Evolutionary conservation across 345 rosid genomes (phyloP).

Genomic region (Hypericum perforatum): DNA sequence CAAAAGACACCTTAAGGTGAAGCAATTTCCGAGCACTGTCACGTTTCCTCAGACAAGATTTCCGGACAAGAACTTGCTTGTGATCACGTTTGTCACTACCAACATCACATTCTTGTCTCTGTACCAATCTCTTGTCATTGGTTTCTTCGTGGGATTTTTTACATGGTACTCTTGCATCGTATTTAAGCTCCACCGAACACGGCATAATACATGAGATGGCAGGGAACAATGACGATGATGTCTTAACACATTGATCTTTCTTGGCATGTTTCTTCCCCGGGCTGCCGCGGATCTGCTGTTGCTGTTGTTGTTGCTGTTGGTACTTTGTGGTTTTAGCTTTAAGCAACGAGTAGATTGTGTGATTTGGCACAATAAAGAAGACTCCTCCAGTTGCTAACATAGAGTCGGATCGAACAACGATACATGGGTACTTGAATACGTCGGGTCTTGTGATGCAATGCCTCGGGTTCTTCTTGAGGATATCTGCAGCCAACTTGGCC

Average conservation of each 20-base stretch:
- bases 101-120: not conserved
- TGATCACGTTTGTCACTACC: slow-evolving; percentile 4
- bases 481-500: slow-evolving; percentile 31
- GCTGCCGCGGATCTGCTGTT: not conserved
- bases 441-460: slow-evolving; percentile 40
- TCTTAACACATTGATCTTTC: slow-evolving; percentile 11
- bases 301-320: slow-evolving; percentile 3
- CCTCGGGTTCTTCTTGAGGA: slow-evolving; percentile 37
- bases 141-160: slow-evolving; percentile 3
- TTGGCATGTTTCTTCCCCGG: not conserved
- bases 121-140: slow-evolving; percentile 7
- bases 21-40: slow-evolving; percentile 21
- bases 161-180: not conserved
- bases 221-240: slow-evolving; percentile 15
- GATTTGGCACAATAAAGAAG: slow-evolving; percentile 35
- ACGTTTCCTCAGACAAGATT: slow-evolving; percentile 31
- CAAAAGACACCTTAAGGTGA: slow-evolving; percentile 27
- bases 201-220: slow-evolving; percentile 2
- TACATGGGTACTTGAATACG: slow-evolving; percentile 39
- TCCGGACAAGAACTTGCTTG: slow-evolving; percentile 11
- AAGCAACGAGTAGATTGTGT: slow-evolving; percentile 24
- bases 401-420: slow-evolving; percentile 36
- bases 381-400: slow-evolving; percentile 27
- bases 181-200: slow-evolving; percentile 6
- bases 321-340: slow-evolving; percentile 15